Conservation (phyloP, 1,284 basidiomycete species). For the Papiliotrema laurentii region DNA sequence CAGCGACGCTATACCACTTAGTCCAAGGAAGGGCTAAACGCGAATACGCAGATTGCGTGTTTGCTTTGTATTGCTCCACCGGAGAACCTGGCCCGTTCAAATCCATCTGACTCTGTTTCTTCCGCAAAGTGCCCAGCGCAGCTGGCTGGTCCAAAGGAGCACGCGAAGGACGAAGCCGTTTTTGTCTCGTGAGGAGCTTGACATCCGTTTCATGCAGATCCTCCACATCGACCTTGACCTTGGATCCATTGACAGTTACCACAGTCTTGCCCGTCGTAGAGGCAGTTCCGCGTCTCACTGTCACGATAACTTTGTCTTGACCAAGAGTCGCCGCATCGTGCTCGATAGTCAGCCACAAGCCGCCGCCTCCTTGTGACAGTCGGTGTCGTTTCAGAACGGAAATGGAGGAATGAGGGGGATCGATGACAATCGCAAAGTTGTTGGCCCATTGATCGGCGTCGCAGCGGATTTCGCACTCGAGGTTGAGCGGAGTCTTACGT, state of each 20-base stretch:
- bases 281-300: constrained; percentile 63
- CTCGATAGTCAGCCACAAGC: constrained; percentile 91
- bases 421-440: constrained; percentile 83
- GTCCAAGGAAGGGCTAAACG: constrained; percentile 54
- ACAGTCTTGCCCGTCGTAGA: constrained; percentile 59
- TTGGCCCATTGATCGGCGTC: constrained; percentile 88
- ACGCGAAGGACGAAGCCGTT: constrained; percentile 77
- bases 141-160: constrained; percentile 90
- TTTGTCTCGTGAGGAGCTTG: constrained; percentile 73
- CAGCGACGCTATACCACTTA: constrained; percentile 66
- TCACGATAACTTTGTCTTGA: constrained; percentile 68
- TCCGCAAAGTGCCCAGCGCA: constrained; percentile 65
- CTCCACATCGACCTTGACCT: constrained; percentile 81
- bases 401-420: constrained; percentile 84
- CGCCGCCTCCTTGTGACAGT: constrained; percentile 81
- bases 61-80: constrained; percentile 12
- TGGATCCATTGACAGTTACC: constrained; percentile 84
- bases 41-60: constrained; percentile 15
- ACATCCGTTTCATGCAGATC: constrained; percentile 86
- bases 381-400: constrained; percentile 81
- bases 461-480: constrained; percentile 92
- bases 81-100: constrained; percentile 5
- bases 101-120: constrained; percentile 34
- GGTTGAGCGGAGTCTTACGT: constrained; percentile 29
- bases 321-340: constrained; percentile 75